Conservation (phyloP, 164 flowering plant genomes). For the Berberis vulgaris region DNA sequence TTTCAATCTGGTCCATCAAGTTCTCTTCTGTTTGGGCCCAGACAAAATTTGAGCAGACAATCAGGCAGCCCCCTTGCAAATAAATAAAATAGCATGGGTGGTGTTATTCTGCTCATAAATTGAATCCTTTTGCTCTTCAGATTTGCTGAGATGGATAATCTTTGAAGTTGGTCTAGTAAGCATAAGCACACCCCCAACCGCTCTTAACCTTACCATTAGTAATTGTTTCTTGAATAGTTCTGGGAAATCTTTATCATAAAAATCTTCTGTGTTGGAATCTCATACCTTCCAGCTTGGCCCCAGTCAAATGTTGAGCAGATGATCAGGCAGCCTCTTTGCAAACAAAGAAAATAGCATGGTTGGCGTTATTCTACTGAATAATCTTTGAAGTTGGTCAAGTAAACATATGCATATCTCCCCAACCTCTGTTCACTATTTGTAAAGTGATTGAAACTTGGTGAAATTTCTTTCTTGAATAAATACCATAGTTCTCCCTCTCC, state of each 20-base stretch:
- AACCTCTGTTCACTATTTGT: not conserved
- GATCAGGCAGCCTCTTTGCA: constrained; percentile 1
- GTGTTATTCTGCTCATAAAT: constrained; percentile 3
- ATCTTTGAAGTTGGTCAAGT: not conserved
- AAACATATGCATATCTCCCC: not conserved
- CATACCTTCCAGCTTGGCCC: too few species aligned
- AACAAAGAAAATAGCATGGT: not conserved
- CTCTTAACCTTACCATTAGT: not conserved
- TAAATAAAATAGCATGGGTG: not conserved
- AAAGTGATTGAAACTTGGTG: too few species aligned
- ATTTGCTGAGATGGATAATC: not conserved
- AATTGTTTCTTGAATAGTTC: not conserved
- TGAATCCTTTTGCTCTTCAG: not conserved
- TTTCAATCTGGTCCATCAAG: too few species aligned
- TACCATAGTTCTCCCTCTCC: too few species aligned
- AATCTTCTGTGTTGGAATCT: too few species aligned
- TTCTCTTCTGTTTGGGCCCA: too few species aligned
- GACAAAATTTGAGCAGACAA: not conserved
- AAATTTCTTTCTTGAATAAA: too few species aligned
- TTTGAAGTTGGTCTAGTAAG: constrained; percentile 4
- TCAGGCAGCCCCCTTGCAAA: constrained; percentile 5
- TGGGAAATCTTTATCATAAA: too few species aligned
- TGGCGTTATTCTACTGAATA: not conserved
- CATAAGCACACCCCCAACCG: not conserved
- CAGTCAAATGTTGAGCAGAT: not conserved